These are phyloP conservation scores for Monosporascus sp. DNA, from an alignment of 2,329 filamentous ascomycete species.

Conservation along the genomic window DNA sequence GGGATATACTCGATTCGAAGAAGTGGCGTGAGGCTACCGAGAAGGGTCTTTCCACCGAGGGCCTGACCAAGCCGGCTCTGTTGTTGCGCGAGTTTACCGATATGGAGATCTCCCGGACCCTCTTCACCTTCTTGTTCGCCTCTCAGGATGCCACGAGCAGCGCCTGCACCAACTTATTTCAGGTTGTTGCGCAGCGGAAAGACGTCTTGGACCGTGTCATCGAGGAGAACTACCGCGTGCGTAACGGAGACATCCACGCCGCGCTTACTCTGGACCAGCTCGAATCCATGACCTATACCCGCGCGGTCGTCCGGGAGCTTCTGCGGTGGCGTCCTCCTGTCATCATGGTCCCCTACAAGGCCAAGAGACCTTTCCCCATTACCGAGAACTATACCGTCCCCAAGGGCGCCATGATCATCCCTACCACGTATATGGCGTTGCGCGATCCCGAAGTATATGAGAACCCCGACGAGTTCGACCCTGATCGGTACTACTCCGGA, in stretches of 20 bases:
- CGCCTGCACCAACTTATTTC: slow-evolving; percentile 91
- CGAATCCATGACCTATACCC: slow-evolving; percentile 84
- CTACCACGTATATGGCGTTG: slow-evolving; percentile 82
- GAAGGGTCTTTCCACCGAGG: slow-evolving; percentile 62
- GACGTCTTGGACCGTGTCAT: slow-evolving; percentile 85
- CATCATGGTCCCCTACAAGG: slow-evolving; percentile 92
- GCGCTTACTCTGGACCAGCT: slow-evolving; percentile 77
- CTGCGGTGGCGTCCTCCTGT: slow-evolving; percentile 93
- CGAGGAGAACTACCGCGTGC: slow-evolving; percentile 77
- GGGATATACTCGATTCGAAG: slow-evolving; percentile 80
- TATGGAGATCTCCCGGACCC: slow-evolving; percentile 84
- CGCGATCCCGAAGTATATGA: slow-evolving; percentile 91
- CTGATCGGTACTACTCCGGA: slow-evolving; percentile 85
- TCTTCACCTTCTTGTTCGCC: slow-evolving; percentile 96
- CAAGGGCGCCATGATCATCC: slow-evolving; percentile 92
- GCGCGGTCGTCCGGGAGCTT: slow-evolving; percentile 84
- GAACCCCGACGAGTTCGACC: slow-evolving; percentile 82
- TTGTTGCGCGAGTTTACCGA: slow-evolving; percentile 83
- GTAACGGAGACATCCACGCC: slow-evolving; percentile 68
- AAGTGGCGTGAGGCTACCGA: slow-evolving; percentile 74
- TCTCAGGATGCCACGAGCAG: slow-evolving; percentile 96
- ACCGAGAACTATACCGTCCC: slow-evolving; percentile 83
- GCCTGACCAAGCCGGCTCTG: slow-evolving; percentile 73
- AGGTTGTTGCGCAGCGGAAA: slow-evolving; percentile 88
- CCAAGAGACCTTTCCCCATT: slow-evolving; percentile 93